Conservation (phyloP, 306 rosid species). For the Quercus aquifolioides region DNA sequence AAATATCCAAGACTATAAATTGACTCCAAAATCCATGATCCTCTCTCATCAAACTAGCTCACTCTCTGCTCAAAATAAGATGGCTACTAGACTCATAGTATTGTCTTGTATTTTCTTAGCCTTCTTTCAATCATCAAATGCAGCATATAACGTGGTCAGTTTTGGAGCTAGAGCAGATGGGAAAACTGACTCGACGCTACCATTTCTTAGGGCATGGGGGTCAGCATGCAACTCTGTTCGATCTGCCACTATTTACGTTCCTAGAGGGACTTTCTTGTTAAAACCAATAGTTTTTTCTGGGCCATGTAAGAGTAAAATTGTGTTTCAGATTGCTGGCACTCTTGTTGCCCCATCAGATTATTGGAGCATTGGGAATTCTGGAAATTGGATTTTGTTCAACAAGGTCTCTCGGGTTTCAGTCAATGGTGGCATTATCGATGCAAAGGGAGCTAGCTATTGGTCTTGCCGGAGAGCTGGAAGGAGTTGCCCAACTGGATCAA, state of each 20-base stretch:
- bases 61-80: not conserved
- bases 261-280: conserved; percentile 13
- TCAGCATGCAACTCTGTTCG: not conserved
- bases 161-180: conserved; percentile 25
- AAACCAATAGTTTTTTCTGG: conserved; percentile 8
- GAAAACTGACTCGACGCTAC: conserved; percentile 15
- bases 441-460: conserved; percentile 16
- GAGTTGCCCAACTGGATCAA: conserved; percentile 19
- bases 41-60: not conserved
- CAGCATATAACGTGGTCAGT: conserved; percentile 21
- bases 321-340: conserved; percentile 19
- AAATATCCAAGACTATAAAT: not conserved
- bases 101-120: not conserved
- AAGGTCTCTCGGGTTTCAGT: conserved; percentile 10
- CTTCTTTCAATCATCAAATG: not conserved
- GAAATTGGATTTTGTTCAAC: conserved; percentile 23
- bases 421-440: conserved; percentile 12
- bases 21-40: not conserved
- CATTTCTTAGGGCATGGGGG: conserved; percentile 25
- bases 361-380: conserved; percentile 16
- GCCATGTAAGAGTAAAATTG: conserved; percentile 24
- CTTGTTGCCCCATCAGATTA: conserved; percentile 30
- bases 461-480: not conserved
- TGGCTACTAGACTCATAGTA: not conserved
- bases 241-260: conserved; percentile 22